Conservation (phyloP, 169 alveolate genomes). For the Plasmodium relictum region DNA sequence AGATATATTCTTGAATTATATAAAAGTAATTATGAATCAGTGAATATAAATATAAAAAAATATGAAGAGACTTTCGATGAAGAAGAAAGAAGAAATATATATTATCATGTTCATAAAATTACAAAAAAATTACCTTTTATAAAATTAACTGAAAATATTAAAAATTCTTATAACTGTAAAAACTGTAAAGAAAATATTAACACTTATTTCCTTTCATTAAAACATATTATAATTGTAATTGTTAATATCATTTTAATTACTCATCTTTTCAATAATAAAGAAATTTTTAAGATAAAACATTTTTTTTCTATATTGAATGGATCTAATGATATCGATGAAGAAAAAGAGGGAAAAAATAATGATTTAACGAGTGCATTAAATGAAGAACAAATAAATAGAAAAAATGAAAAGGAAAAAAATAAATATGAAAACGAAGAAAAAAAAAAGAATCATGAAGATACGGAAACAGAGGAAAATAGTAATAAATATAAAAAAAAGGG, state of each 20-base stretch:
- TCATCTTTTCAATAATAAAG: slow-evolving; percentile 59
- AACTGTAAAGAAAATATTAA: slow-evolving; percentile 66
- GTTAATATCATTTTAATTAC: slow-evolving; percentile 63
- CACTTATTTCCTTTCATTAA: slow-evolving; percentile 52
- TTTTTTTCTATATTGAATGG: slow-evolving; percentile 70
- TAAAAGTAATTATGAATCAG: slow-evolving; percentile 51
- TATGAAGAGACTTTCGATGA: slow-evolving; percentile 43
- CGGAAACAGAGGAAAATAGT: background rate
- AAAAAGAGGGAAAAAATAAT: background rate
- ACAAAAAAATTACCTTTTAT: slow-evolving; percentile 47
- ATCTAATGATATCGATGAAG: background rate
- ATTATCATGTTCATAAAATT: slow-evolving; percentile 44
- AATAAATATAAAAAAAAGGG: background rate
- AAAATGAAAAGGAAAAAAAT: background rate
- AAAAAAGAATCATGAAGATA: background rate
- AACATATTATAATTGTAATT: slow-evolving; percentile 63
- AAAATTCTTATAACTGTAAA: slow-evolving; percentile 68
- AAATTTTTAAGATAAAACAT: slow-evolving; percentile 59
- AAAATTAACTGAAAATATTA: slow-evolving; percentile 60
- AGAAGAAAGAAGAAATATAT: slow-evolving; percentile 43
- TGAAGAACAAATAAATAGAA: background rate
- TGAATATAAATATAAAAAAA: slow-evolving; percentile 75
- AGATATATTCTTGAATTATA: slow-evolving; percentile 43
- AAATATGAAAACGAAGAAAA: background rate
- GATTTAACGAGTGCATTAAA: background rate